Conservation (phyloP, 768 basidiomycete species). For the Leccinum boreale region DNA sequence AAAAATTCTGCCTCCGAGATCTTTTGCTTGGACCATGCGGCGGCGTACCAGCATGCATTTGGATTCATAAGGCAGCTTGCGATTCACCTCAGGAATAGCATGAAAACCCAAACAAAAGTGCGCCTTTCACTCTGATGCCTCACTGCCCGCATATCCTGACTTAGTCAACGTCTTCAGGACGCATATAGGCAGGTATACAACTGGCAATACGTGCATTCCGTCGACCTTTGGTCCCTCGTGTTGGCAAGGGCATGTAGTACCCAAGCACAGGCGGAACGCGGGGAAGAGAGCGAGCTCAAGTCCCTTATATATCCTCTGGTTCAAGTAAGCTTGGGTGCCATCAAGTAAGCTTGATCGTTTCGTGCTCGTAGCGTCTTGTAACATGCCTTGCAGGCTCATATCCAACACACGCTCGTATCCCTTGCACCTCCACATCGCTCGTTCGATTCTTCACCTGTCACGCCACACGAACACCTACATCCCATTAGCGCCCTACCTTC, state of each 20-base stretch:
- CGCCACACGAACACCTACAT: conserved; percentile 83
- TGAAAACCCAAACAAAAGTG: conserved; percentile 85
- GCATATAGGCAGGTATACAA: conserved; percentile 95
- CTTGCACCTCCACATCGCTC: conserved; percentile 88
- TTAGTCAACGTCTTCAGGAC: conserved; percentile 48
- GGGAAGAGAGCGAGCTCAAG: conserved; percentile 72
- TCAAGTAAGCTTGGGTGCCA: conserved; percentile 89
- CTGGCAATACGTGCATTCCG: conserved; percentile 95
- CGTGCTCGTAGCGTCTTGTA: neutral
- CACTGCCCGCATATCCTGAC: conserved; percentile 6
- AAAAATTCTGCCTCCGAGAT: conserved; percentile 96
- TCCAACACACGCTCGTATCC: conserved; percentile 91
- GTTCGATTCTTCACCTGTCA: conserved; percentile 83
- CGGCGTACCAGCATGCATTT: conserved; percentile 92
- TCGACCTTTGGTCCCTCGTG: conserved; percentile 96
- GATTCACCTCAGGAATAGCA: conserved; percentile 85
- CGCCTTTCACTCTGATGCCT: conserved; percentile 10
- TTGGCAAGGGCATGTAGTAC: conserved; percentile 76
- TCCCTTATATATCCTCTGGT: conserved; percentile 94
- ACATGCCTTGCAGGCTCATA: conserved; percentile 60
- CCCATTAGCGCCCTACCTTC: conserved; percentile 81
- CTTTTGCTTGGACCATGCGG: conserved; percentile 71
- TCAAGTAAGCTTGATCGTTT: conserved; percentile 58
- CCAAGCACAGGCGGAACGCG: conserved; percentile 47
- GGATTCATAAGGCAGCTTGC: conserved; percentile 94